Evolutionary conservation across 2,329 filamentous ascomycete genomes (phyloP).

Genomic region (Ophiognomonia clavigignenti-juglandacearum): DNA sequence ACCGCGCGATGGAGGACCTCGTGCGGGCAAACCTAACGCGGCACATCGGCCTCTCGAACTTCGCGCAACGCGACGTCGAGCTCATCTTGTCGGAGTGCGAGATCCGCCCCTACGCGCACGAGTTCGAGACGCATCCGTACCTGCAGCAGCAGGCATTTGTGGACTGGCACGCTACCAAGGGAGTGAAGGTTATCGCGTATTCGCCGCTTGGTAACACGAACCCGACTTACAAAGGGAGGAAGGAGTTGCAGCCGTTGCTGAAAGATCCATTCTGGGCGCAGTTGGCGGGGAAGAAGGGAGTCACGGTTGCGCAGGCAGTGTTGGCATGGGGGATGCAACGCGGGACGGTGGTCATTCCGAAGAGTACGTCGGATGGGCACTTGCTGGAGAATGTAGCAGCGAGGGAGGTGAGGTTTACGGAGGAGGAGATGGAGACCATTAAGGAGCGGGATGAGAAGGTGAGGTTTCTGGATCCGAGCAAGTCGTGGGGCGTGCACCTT

Average conservation of each 20-base stretch:
- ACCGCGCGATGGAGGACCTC: conserved; percentile 53
- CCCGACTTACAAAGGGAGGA: conserved; percentile 35
- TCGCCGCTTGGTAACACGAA: conserved; percentile 50
- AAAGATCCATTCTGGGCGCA: conserved; percentile 34
- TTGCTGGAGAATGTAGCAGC: conserved; percentile 44
- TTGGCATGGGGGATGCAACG: conserved; percentile 44
- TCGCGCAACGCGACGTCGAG: conserved; percentile 36
- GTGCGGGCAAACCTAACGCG: conserved; percentile 46
- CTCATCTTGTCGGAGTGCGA: conserved; percentile 34
- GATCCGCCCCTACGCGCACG: conserved; percentile 52
- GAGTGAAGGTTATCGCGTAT: conserved; percentile 38
- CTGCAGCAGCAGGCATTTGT: conserved; percentile 45
- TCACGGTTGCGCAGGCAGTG: conserved; percentile 37
- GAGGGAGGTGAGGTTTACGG: conserved; percentile 38
- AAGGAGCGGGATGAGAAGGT: conserved; percentile 21
- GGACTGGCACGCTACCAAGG: conserved; percentile 37
- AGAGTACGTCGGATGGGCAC: conserved; percentile 36
- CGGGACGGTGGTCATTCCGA: conserved; percentile 45
- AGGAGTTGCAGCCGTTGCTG: conserved; percentile 29
- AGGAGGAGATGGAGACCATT: conserved; percentile 32
- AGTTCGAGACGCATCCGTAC: conserved; percentile 51
- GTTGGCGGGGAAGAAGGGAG: conserved; percentile 34
- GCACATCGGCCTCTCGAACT: conserved; percentile 61
- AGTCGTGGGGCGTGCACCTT: conserved; percentile 32
- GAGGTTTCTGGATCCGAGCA: conserved; percentile 33